Percentiles rank a stretch among this genome's conserved stretches.
Conservation (phyloP, 106 monocot genomes). For the Dioscorea dumetorum region DNA sequence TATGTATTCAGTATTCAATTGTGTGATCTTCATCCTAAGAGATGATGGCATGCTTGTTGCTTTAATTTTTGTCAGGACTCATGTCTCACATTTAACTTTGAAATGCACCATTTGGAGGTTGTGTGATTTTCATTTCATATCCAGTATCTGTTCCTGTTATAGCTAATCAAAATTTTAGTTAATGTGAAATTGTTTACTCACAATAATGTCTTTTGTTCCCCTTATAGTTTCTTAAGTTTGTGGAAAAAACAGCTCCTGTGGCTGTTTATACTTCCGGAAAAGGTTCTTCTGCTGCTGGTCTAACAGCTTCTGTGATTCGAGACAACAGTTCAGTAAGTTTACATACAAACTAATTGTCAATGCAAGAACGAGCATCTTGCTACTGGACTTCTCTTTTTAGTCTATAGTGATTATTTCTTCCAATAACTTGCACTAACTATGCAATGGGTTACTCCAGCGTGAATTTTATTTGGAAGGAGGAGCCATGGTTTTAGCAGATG, state of each 20-base stretch:
- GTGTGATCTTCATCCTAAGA: not conserved
- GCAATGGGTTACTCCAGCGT: constrained; percentile 42
- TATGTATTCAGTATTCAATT: too few species aligned
- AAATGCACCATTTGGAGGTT: too few species aligned
- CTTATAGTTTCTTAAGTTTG: constrained; percentile 94
- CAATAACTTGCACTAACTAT: not conserved
- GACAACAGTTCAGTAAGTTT: constrained; percentile 82
- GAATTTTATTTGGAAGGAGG: constrained; percentile 99
- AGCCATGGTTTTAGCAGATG: constrained; percentile 99
- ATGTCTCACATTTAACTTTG: not conserved
- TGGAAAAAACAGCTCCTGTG: constrained; percentile 94
- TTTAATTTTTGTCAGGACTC: not conserved
- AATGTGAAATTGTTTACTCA: too few species aligned
- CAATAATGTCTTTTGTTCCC: not conserved
- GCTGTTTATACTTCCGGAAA: constrained; percentile 99
- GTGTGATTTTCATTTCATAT: too few species aligned
- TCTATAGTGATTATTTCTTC: too few species aligned
- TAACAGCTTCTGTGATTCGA: constrained; percentile 96
- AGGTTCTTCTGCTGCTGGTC: constrained; percentile 98
- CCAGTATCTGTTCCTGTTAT: too few species aligned
- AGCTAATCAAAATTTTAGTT: too few species aligned
- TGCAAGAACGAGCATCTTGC: not conserved
- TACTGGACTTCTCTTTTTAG: too few species aligned
- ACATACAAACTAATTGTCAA: not conserved
- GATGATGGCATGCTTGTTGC: not conserved